Percentiles rank a stretch among this genome's conserved stretches.
Conservation (phyloP, 495 filamentous ascomycete genomes). For the Aspergillus sclerotiicarbonarius region DNA sequence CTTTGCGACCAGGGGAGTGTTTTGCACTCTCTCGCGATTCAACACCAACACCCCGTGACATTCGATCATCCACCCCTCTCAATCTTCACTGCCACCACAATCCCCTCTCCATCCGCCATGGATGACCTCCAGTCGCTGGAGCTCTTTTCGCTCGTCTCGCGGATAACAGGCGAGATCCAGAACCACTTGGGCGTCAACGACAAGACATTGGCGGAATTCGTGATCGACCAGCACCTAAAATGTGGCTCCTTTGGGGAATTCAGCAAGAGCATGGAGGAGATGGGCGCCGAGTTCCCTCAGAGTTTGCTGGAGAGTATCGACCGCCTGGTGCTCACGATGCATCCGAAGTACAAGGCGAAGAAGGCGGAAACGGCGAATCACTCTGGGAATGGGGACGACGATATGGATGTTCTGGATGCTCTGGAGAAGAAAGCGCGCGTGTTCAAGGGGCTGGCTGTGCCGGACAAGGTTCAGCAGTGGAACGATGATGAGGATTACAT, state of each 20-base stretch:
- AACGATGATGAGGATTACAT: slow-evolving; percentile 47
- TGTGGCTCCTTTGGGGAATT: slow-evolving; percentile 67
- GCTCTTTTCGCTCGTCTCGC: slow-evolving; percentile 87
- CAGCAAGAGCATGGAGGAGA: slow-evolving; percentile 63
- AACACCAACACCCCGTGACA: too few species aligned
- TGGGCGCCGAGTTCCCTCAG: slow-evolving; percentile 84
- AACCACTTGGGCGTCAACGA: slow-evolving; percentile 93
- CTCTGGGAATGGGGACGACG: slow-evolving; percentile 19
- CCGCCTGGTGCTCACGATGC: slow-evolving; percentile 81
- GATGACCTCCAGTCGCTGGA: slow-evolving; percentile 89
- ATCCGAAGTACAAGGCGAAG: slow-evolving; percentile 72
- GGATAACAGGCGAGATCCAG: slow-evolving; percentile 88
- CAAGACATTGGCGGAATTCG: slow-evolving; percentile 91
- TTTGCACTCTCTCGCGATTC: slow-evolving; percentile 3
- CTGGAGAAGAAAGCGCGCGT: slow-evolving; percentile 66
- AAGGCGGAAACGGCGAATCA: slow-evolving; percentile 25
- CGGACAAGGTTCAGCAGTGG: slow-evolving; percentile 70
- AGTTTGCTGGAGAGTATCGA: slow-evolving; percentile 91
- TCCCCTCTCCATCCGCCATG: slow-evolving; percentile 50
- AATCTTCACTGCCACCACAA: neutral
- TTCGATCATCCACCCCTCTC: neutral
- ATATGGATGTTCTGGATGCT: slow-evolving; percentile 46
- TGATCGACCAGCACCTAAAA: slow-evolving; percentile 86
- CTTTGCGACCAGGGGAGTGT: neutral
- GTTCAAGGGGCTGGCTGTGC: slow-evolving; percentile 86